Base-by-base conservation (phyloP, 2,329 filamentous ascomycete species). In the Cladosporium cucumerinum region DNA sequence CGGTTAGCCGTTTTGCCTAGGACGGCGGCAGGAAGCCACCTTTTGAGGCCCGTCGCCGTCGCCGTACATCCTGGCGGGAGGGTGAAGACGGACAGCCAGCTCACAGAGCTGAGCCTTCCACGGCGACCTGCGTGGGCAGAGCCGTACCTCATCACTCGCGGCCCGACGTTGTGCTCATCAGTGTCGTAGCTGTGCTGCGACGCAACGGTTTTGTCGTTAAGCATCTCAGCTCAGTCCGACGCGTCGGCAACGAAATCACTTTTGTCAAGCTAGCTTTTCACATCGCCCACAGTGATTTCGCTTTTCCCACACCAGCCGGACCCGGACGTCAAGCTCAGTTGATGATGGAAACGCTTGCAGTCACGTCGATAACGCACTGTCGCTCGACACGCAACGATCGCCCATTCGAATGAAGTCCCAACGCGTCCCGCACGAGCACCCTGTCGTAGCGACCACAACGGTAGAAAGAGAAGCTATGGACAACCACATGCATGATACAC, bases 11-110 rank as follows among this genome's bases (percentile, higher is more conserved):
- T 64, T 57, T 52, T 48, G 54, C 52, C 52, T 58, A 59, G 36
- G 28, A 58, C 26, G n/a, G 60, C 60, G 60, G 60, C 60, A 62
- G 49, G 49, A 55, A 62, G n/a, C 60, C 60, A 28, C 60, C 43
- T 61, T 46, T 46, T 3, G 32, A 61, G 59, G 59, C 30, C 59
- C 59, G 59, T 61, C 59, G 59, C 59, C 59, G 60, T 46, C 48
- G 60, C 49, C n/a, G 39, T 46, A n/a, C 39, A 46, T n/a, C 39
- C 39, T 46, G 39, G 48, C 57, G 48, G 48, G 30, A 61, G 48
- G 43, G 43, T 51, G 58, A 58, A 39, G 55, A 58, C 32, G 25
- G 48, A 51, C 48, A 25, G 32, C 30, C 32, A 57, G 54, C 32
- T 51, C 51, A 30, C 14, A 46, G 39, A 46, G 39, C 23, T 46